These are phyloP conservation scores for Populus hybrid DNA, from an alignment of 441 rosid species.

Conservation along the genomic window DNA sequence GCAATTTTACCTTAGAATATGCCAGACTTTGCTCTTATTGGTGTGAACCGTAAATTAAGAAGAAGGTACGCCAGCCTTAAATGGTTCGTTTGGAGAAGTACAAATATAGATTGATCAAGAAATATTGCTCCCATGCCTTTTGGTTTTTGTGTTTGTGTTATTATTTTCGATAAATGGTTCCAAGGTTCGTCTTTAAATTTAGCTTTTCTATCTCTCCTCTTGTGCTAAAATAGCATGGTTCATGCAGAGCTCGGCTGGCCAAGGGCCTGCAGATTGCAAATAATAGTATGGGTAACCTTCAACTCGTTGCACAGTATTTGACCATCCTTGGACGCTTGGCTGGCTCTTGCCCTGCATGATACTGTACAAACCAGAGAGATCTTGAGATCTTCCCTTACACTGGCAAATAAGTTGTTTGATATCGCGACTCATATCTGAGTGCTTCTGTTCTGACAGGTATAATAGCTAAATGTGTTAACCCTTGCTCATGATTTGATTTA, in stretches of 20 bases:
- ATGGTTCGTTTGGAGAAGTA: not conserved
- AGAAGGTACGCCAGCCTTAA: not conserved
- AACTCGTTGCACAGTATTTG: conserved; percentile 89
- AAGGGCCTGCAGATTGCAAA: conserved; percentile 94
- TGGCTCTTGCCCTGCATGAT: conserved; percentile 72
- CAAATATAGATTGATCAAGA: not conserved
- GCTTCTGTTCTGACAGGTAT: conserved; percentile 83
- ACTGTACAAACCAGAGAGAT: conserved; percentile 91
- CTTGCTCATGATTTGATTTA: not conserved
- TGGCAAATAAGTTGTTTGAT: conserved; percentile 87
- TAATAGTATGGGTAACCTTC: conserved; percentile 90
- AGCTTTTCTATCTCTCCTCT: conserved; percentile 7
- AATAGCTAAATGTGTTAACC: not conserved
- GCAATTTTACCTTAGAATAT: not conserved
- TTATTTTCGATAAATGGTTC: not conserved
- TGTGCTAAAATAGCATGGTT: conserved; percentile 18
- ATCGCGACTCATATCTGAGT: conserved; percentile 97
- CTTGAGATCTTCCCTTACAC: conserved; percentile 81
- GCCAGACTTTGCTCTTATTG: not conserved
- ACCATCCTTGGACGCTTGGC: conserved; percentile 90
- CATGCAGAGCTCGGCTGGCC: conserved; percentile 82
- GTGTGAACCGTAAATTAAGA: not conserved
- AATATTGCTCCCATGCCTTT: not conserved
- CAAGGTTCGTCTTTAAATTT: conserved; percentile 1
- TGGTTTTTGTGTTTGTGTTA: not conserved